Evolutionary conservation across 2,329 filamentous ascomycete species (phyloP).

Genomic region (Aspergillus sp.): DNA sequence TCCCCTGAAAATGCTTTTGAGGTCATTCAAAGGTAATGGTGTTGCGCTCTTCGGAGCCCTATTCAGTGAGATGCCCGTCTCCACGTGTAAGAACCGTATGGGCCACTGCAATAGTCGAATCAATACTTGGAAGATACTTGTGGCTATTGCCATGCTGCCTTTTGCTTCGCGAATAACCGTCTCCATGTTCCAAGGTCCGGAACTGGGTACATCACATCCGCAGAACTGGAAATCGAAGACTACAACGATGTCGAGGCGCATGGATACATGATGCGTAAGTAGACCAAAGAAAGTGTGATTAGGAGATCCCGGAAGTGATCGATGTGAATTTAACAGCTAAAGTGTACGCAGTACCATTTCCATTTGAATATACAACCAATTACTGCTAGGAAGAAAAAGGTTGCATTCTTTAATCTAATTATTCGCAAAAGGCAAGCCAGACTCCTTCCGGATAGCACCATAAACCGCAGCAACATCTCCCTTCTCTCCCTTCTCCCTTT

Average conservation of each 20-base stretch:
- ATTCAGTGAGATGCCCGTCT: constrained; percentile 4
- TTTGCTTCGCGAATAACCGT: constrained; percentile 44
- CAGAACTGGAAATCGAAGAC: constrained; percentile 41
- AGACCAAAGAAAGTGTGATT: constrained; percentile 23
- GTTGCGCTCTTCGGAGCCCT: constrained; percentile 1
- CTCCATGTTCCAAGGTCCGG: constrained; percentile 52
- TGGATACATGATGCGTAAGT: constrained; percentile 37
- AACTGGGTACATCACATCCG: constrained; percentile 51
- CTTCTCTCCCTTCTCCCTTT: constrained; percentile 58
- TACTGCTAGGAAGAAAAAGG: neutral
- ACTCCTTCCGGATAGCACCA: constrained; percentile 66
- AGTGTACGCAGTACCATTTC: too few species aligned
- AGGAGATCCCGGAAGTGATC: constrained; percentile 9
- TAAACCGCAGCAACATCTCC: constrained; percentile 80
- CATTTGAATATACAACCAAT: too few species aligned
- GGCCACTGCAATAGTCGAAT: constrained; percentile 1
- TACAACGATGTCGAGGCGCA: constrained; percentile 35
- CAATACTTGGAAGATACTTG: neutral
- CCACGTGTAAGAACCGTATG: neutral
- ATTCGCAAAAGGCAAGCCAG: constrained; percentile 67
- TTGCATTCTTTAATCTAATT: constrained; percentile 15
- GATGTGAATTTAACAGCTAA: constrained; percentile 9
- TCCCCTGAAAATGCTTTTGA: neutral
- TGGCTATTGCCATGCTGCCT: constrained; percentile 38
- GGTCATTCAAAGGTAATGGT: constrained; percentile 4